Evolutionary conservation across 495 filamentous ascomycete genomes (phyloP), one percentile per base, ranked within the genome.

Genomic region (Talaromyces liani): DNA sequence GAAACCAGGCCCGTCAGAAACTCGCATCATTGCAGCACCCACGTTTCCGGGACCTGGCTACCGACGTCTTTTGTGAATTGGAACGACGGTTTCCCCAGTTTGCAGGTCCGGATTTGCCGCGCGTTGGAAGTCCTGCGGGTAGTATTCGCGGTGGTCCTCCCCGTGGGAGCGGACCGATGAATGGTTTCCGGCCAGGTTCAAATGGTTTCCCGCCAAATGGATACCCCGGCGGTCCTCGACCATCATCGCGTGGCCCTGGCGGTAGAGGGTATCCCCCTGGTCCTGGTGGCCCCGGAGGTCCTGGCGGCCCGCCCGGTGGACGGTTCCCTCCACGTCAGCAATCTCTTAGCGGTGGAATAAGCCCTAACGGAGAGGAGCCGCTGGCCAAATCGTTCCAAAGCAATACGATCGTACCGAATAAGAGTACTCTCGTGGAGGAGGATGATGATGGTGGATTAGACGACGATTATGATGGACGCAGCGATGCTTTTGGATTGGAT

Each of bases 371-470:
- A 18, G 84, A 83, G 6, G 71, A 84, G 55, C 94, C 92, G 1
- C 84, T 88, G 51, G 87, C 91, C 16, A 97, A 95, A 67, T 90
- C 91, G 47, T 97, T 96, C 66, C 93, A 98, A 74, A 93, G 90
- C 70, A 97, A 94, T 69, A 97, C 91, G 0, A 95, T 98, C 65
- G 87, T 97, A 25, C 95, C 94, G 6, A 98, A 96, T 68, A 98
- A 98, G 75, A 95, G 93, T 67, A 98, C 92, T 0, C 92, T 98
- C 89, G 89, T 98, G 16, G 94, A 98, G 72, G 94, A 98, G 73
- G 89, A 92, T 67, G 78, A 76, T 62, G 81, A 75, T 57, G 80
- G 79, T 1, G 71, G 67, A 14, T 84, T 86, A 20, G 88, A 89
- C 62, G 76, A 81, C 58, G 86, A 89, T 62, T 77, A 77, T 58